Evolutionary conservation across 257 asterid species (phyloP), one percentile per base, ranked within the genome.

Genomic region (Nicotiana attenuata): DNA sequence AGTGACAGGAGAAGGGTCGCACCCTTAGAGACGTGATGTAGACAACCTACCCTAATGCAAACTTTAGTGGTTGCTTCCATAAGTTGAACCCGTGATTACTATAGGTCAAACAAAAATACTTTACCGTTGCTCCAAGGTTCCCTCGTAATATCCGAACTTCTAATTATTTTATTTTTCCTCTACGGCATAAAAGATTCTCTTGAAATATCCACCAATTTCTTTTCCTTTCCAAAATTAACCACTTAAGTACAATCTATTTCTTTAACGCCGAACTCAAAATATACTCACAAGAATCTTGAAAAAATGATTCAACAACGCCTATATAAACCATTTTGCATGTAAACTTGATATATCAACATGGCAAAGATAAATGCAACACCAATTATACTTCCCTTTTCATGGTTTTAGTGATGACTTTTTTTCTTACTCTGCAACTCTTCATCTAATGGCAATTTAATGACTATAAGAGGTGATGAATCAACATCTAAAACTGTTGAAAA

Each of bases 211-310:
- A 8, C 28, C 26, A 17, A 3, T 66, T 66, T 17, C n/a, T 66
- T 66, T 66, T 66, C 28, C 52, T 16, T 65, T 15, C 3, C 5
- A 65, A 29, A 29, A 29, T 7, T 7, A 29, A 29, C 22, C 71
- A 65, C 71, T 28, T 0, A 28, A 17, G 20, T 16, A 65, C 13
- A 7, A 15, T 65, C 33, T 17, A 17, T 66, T 68, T 15, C 1
- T 68, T 10, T 20, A n/a, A n/a, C 5, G 77, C 19, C 77, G 31
- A n/a, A 50, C 22, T 68, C 19, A 68, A 68, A 68, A 68, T 38
- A 68, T 38, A 68, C 17, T 19, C 56, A 68, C 77, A 68, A 68
- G 77, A 68, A 68, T 68, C 33, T 68, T 38, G 10, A 2, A 10
- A 67, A 31, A 19, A 66, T 8, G 10, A 17, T 1, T 19, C 52